These are phyloP conservation scores for Penicillium ucsense DNA, from an alignment of 495 filamentous ascomycete genomes.

Conservation along the genomic window DNA sequence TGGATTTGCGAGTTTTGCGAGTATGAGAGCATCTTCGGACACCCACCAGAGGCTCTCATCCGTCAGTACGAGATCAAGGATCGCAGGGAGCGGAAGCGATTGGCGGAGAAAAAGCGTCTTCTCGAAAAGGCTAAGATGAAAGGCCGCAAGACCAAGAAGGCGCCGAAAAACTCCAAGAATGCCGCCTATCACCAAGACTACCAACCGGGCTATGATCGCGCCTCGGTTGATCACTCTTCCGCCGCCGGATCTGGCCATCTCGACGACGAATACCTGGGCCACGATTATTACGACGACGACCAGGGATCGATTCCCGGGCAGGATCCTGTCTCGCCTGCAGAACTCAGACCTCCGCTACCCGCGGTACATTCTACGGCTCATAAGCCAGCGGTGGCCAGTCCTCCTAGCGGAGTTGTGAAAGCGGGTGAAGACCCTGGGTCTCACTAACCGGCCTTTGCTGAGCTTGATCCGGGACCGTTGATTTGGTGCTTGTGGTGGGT, in stretches of 20 bases:
- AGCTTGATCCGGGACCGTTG: too few species aligned
- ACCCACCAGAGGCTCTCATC: conserved; percentile 73
- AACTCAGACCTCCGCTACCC: conserved; percentile 26
- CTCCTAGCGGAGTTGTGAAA: conserved; percentile 10
- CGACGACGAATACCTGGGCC: conserved; percentile 44
- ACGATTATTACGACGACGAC: conserved; percentile 46
- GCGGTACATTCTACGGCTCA: conserved; percentile 14
- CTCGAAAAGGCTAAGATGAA: conserved; percentile 96
- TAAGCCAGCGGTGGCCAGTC: conserved; percentile 17
- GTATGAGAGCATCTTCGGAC: conserved; percentile 78
- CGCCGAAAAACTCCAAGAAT: conserved; percentile 55
- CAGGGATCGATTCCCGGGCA: conserved; percentile 16
- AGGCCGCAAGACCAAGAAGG: conserved; percentile 72
- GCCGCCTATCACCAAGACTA: conserved; percentile 27
- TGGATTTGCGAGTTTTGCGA: conserved; percentile 96
- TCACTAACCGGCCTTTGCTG: conserved; percentile 29
- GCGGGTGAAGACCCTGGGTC: conserved; percentile 22
- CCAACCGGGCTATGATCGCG: conserved; percentile 38
- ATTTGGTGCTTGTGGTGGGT: too few species aligned
- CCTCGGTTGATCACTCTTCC: conserved; percentile 35
- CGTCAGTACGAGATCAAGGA: conserved; percentile 93
- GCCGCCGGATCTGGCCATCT: conserved; percentile 34
- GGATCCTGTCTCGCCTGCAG: conserved; percentile 24
- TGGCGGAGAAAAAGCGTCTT: conserved; percentile 73
- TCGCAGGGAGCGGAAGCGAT: conserved; percentile 66